Base-by-base conservation (phyloP, 148 eudicot genomes). In the Amaranthus palmeri region DNA sequence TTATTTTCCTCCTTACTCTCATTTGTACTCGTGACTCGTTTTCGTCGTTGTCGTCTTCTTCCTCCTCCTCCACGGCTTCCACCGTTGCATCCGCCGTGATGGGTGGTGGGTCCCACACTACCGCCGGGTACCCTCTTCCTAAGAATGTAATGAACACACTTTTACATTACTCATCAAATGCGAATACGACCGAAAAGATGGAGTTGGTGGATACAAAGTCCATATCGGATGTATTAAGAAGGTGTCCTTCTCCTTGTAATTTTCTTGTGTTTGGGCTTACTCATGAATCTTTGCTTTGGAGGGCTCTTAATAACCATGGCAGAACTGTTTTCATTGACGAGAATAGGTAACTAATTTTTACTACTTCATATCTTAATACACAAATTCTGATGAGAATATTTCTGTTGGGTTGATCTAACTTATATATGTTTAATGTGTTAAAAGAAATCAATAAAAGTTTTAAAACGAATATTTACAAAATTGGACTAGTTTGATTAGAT, bases 271-370 rank as follows among this genome's bases (percentile, higher is more conserved):
- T 80, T 47, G 83, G 83, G 6, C 77, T 80, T 15, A 72, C 83
- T n/a, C 83, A 80, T 74, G 80, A 80, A 46, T 76, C 83, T 10
- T 72, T 80, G 6, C 71, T 80, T 3, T 76, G 77, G 80, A 70
- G 76, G 54, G 58, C 74, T 51, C 83, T 80, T 57, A 80, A 80
- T 59, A 53, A 36, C 42, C 72, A 61, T 41, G 80, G 83, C 67
- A 51, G 83, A 54, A 80, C 80, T 0, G 77, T 76, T 43, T 80
- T 80, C 55, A 72, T 80, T 17, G 80, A 80, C 14, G 83, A 80
- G 41, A 80, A 76, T 53, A 55, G 77, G 78, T 79, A 75, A 65
- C 10, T 47, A 43, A 13, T 6, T 17, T 36, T 18, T 58, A 6
- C 3, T 11, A 59, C 2, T 68, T 67, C 5, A 15, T 15, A 41